Base-by-base conservation (phyloP, 192 early-diverging fungal species). In the Linnemannia exigua region DNA sequence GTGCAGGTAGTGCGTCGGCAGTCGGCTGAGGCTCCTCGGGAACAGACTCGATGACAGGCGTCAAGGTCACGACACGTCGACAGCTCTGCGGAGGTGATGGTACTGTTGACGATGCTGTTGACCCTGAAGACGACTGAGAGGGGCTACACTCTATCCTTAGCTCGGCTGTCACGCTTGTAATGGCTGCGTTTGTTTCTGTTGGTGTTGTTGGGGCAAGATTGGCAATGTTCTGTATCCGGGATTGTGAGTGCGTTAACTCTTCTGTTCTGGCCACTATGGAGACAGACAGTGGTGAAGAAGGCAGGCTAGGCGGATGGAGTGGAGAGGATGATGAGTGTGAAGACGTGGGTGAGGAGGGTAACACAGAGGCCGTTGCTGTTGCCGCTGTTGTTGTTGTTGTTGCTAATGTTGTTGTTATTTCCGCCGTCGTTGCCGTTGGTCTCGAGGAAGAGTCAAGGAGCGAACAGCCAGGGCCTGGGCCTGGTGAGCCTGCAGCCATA, bases 1-100 rank as follows among this genome's bases (percentile, higher is more conserved):
- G 58, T 33, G 58, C 58, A 63, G 58, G 28, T 63, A 25, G 58
- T 63, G 58, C 58, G 11, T 31, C 12, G 28, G 11, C 28, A 31
- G 58, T 63, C 22, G 58, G 58, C 14, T 63, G 58, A 63, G 58
- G 28, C 8, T 77, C 50, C 71, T 78, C 76, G 36, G 70, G 63
- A 28, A 47, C 20, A 28, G 77, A 79, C 46, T 76, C 82, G 8
- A 79, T 70, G n/a, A 79, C 72, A 3, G 82, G 76, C 22, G 44
- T 15, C 3, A 79, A 72, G 12, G 74, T 35, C 17, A 38, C 66
- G 4, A 28, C 35, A 52, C 72, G 75, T 35, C 50, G 63, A 16
- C 33, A 38, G 15, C 31, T 25, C 54, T 72, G 70, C 0, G 50
- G 71, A 28, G 38, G 11, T 35, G 74, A 54, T 74, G 25, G 41